Base-by-base conservation (phyloP, 208 protist species). In the Acanthamoeba polyphaga region DNA sequence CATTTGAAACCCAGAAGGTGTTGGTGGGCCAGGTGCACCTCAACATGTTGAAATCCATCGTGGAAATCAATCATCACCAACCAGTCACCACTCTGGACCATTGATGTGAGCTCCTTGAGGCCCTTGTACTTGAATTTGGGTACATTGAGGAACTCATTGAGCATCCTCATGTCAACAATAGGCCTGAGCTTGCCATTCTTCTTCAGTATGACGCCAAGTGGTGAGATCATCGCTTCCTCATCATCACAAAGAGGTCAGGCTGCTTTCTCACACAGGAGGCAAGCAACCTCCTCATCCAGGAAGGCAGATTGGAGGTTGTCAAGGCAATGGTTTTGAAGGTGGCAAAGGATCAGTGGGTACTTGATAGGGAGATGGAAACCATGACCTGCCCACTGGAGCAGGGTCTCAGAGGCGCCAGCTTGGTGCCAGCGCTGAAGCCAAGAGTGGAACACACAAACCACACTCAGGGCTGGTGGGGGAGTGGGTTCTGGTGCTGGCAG, bases 21-120 rank as follows among this genome's bases (percentile, higher is more conserved):
- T 4, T 80, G 72, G 72, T 80, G 34, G 72, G 72, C 7, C 7
- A 17, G 76, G 49, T 84, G 3, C 24, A 84, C 46, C 43, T 84
- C 32, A 5, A 76, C 32, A 17, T 84, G 76, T 43, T 58, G n/a
- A 58, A 84, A 84, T 3, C 76, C 29, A 24, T 84, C 76, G 38
- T 84, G 51, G 32, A 84, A 84, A 32, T 84, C 46, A 58, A 84
- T 84, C 8, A n/a, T 76, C n/a, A 76, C 68, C 32, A 43, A 12
- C 68, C 29, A 76, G 12, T 76, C 68, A 12, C 68, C 34, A 0
- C 1, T 2, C 5, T 46, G 9, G 1, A 29, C 68, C n/a, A 76
- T 17, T 7, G 29, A 19, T 12, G 32, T 29, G n/a, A 76, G 29
- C 8, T 76, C 17, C 5, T 8, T 7, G 22, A 76, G 34, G 8